Evolutionary conservation across 495 filamentous ascomycete species (phyloP).

Genomic region (Thermochaetoides thermophila): DNA sequence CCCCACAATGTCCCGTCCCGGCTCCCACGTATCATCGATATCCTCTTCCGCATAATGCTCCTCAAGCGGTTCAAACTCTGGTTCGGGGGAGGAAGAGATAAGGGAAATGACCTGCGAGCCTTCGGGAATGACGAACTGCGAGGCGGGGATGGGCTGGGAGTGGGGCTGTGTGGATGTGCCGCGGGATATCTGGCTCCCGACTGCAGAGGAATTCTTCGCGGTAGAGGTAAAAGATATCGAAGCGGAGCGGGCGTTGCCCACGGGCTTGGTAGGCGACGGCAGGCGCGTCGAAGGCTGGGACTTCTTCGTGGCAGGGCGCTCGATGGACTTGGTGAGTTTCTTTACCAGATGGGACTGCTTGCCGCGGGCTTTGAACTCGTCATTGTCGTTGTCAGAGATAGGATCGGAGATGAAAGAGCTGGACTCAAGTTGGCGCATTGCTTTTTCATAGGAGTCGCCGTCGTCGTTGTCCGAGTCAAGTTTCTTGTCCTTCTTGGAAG

Average conservation of each 20-base stretch:
- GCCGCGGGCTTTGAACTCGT: not conserved
- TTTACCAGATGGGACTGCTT: conserved; percentile 2
- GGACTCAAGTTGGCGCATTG: conserved; percentile 23
- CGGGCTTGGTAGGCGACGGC: no score
- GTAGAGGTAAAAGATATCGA: no score
- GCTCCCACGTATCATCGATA: conserved; percentile 24
- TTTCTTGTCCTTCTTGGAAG: no score
- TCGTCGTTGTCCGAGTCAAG: no score
- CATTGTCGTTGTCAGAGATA: not conserved
- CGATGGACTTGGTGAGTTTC: conserved; percentile 12
- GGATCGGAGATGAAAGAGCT: conserved; percentile 7
- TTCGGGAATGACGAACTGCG: conserved; percentile 17
- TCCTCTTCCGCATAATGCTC: conserved; percentile 31
- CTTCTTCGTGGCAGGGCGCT: conserved; percentile 10
- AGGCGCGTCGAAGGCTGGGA: no score
- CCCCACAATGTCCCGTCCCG: conserved; percentile 16
- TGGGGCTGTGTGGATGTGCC: no score
- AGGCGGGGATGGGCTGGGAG: not conserved
- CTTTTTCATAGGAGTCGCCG: conserved; percentile 24
- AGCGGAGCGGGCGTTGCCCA: no score
- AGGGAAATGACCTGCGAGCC: conserved; percentile 28
- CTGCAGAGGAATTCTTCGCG: no score
- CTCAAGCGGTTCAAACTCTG: conserved; percentile 14
- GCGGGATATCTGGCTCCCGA: no score
- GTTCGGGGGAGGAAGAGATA: conserved; percentile 24